A percentile compares a stretch with the other conserved stretches of the same genome.
Evolutionary conservation across 441 rosid species (phyloP).

Genomic region (Sinapis alba): DNA sequence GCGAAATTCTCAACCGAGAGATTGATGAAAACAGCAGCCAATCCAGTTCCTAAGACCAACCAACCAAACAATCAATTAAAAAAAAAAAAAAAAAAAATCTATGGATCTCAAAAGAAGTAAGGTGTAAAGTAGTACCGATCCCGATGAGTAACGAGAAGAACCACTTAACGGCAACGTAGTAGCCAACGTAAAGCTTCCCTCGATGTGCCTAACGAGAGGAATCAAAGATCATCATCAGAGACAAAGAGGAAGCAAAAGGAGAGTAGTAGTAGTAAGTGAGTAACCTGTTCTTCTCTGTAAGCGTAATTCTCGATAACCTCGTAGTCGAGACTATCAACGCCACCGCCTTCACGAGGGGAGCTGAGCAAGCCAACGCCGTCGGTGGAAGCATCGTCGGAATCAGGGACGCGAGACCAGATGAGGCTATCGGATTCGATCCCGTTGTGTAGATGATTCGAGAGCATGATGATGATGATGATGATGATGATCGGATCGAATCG

Average conservation of each 20-base stretch:
- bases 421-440: slow-evolving; percentile 74
- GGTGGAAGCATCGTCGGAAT: slow-evolving; percentile 63
- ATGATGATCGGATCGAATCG: slow-evolving; percentile 6
- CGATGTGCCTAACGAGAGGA: slow-evolving; percentile 66
- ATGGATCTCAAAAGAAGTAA: slow-evolving; percentile 2
- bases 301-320: slow-evolving; percentile 94
- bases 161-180: slow-evolving; percentile 87
- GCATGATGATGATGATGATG: slow-evolving; percentile 42
- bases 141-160: slow-evolving; percentile 96
- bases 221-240: neutral
- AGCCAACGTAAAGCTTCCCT: slow-evolving; percentile 79
- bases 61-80: neutral
- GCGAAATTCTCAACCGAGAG: slow-evolving; percentile 98
- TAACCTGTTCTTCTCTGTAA: slow-evolving; percentile 91
- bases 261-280: neutral
- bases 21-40: slow-evolving; percentile 94
- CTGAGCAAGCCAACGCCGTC: slow-evolving; percentile 57
- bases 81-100: neutral
- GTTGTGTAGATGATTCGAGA: slow-evolving; percentile 76
- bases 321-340: slow-evolving; percentile 87
- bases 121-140: slow-evolving; percentile 51
- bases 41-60: slow-evolving; percentile 78
- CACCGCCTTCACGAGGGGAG: slow-evolving; percentile 44
- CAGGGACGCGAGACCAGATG: slow-evolving; percentile 85
- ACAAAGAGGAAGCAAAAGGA: neutral